Percentiles rank a stretch among this genome's conserved stretches.
These are phyloP conservation scores for Peronospora farinosa DNA, from an alignment of 352 stramenopile genomes.

Conservation along the genomic window DNA sequence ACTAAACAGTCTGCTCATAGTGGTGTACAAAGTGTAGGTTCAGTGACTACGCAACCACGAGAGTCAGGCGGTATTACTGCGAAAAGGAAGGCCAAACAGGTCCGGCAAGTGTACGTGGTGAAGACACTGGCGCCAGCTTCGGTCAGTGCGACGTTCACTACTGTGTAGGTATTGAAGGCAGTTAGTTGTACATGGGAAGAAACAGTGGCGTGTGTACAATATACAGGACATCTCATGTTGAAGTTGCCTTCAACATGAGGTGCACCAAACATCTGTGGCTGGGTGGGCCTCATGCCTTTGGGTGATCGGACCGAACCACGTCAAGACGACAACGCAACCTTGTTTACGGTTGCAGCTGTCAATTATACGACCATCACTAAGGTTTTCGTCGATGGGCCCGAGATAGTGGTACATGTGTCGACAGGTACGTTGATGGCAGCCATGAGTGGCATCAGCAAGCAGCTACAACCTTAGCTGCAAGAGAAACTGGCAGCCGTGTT, in stretches of 20 bases:
- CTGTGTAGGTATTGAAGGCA: constrained; percentile 14
- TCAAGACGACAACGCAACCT: not conserved
- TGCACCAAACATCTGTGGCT: not conserved
- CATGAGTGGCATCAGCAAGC: not conserved
- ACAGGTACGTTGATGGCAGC: constrained; percentile 3
- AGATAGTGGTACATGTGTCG: not conserved
- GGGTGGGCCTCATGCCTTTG: not conserved
- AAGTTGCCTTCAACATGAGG: constrained; percentile 21
- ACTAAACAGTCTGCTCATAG: not conserved
- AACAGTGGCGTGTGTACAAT: not conserved
- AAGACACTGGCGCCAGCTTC: constrained; percentile 22
- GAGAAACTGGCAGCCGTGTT: not conserved
- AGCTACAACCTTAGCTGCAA: not conserved
- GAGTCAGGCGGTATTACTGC: constrained; percentile 1
- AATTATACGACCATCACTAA: not conserved
- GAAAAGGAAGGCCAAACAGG: constrained; percentile 14
- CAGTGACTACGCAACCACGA: constrained; percentile 1
- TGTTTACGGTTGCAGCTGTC: not conserved
- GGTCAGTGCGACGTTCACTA: constrained; percentile 12
- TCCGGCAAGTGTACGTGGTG: constrained; percentile 32
- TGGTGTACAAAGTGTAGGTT: not conserved
- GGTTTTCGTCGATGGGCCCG: not conserved
- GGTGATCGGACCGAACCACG: not conserved
- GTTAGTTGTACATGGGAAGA: constrained; percentile 2
- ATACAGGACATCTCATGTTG: constrained; percentile 12